phyloP scores from a whole-genome alignment of 2,329 filamentous ascomycete species.

The Pseudogymnoascus destructans region DNA sequence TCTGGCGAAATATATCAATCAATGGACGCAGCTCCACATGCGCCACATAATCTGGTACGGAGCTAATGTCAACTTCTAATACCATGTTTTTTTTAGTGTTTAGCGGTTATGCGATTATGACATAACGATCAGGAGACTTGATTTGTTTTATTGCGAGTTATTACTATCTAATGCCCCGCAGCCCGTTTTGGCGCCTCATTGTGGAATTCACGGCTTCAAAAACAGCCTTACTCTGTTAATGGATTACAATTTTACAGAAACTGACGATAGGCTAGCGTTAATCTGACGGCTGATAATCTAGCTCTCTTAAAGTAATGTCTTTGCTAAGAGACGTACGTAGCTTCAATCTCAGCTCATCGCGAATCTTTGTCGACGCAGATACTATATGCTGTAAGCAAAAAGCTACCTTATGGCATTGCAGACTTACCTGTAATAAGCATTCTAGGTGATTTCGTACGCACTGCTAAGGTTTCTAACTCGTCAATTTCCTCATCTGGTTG shows the following conservation, averaged over 20 bases:
- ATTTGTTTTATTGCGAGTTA: background rate
- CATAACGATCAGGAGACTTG: background rate
- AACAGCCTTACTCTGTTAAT: constrained; percentile 7
- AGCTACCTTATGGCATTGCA: constrained; percentile 1
- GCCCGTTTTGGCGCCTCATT: constrained; percentile 10
- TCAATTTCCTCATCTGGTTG: constrained; percentile 5
- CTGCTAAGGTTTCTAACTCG: constrained; percentile 9
- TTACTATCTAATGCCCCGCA: constrained; percentile 10
- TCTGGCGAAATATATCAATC: constrained; percentile 61
- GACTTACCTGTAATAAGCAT: constrained; percentile 16
- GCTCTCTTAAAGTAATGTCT: constrained; percentile 15
- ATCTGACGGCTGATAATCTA: constrained; percentile 14
- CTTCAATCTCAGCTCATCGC: constrained; percentile 14
- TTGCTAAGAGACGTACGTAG: constrained; percentile 12
- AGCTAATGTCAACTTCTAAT: constrained; percentile 10
- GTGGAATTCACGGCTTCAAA: background rate
- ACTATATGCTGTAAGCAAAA: constrained; percentile 13
- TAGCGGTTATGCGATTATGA: constrained; percentile 1
- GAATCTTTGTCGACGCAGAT: constrained; percentile 13
- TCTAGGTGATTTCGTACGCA: constrained; percentile 15
- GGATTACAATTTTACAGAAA: background rate
- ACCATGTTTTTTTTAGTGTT: constrained; percentile 10
- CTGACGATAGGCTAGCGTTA: constrained; percentile 10
- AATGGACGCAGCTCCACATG: constrained; percentile 46
- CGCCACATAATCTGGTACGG: constrained; percentile 13